phyloP scores from a whole-genome alignment of 441 rosid genomes.

The Erodium trifolium region DNA sequence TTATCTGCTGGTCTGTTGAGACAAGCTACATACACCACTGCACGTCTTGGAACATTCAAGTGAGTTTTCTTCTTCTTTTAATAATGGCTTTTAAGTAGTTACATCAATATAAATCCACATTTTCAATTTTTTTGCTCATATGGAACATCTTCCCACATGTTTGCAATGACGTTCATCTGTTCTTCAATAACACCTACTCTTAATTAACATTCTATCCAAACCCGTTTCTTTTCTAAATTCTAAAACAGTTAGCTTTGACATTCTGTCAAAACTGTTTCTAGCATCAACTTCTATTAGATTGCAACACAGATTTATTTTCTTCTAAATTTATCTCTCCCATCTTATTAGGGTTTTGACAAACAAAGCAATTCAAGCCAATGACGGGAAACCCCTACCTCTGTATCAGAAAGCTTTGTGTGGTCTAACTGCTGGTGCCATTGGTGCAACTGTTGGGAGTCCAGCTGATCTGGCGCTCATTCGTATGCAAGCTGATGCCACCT shows the following conservation, averaged over 20 bases:
- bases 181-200: not conserved
- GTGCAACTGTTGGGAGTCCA: conserved; percentile 82
- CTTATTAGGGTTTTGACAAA: conserved; percentile 59
- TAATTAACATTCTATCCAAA: no score
- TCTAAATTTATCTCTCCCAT: not conserved
- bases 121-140: not conserved
- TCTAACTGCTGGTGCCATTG: conserved; percentile 95
- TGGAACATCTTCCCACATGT: not conserved
- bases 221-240: no score
- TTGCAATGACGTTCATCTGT: not conserved
- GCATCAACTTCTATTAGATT: not conserved
- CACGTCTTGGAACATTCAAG: conserved; percentile 78
- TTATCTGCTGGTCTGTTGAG: conserved; percentile 87
- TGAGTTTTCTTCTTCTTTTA: not conserved
- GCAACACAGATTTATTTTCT: not conserved
- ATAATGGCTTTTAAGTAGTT: not conserved
- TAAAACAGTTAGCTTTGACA: no score
- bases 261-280: no score
- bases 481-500: conserved; percentile 96
- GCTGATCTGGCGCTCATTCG: conserved; percentile 97
- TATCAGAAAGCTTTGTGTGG: conserved; percentile 98
- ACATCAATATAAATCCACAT: not conserved
- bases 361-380: conserved; percentile 82
- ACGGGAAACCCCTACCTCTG: conserved; percentile 88
- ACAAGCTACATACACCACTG: conserved; percentile 97